A percentile compares a stretch with the other conserved stretches of the same genome.
These are phyloP conservation scores for Scutellaria minor DNA, from an alignment of 257 asterid species.

Conservation along the genomic window DNA sequence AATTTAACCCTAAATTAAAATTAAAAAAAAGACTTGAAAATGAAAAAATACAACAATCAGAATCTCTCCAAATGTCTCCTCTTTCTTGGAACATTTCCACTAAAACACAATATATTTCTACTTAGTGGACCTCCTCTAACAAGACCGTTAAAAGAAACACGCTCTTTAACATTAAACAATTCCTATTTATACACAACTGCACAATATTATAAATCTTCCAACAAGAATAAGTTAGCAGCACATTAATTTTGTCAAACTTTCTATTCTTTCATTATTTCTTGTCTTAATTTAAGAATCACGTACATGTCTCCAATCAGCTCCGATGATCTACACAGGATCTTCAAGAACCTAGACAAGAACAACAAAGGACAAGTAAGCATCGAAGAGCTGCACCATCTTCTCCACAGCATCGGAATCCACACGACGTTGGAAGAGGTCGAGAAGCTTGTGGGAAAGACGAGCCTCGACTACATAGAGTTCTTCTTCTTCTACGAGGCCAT, in stretches of 20 bases:
- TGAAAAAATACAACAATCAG: background rate
- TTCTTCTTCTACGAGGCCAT: constrained; percentile 58
- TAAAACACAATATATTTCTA: constrained; percentile 4
- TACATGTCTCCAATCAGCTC: constrained; percentile 46
- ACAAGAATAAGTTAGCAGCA: background rate
- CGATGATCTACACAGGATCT: constrained; percentile 59
- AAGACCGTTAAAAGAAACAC: constrained; percentile 30
- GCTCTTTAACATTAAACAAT: background rate
- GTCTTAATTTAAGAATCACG: background rate
- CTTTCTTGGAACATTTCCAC: background rate
- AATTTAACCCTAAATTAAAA: no score
- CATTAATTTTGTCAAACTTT: background rate
- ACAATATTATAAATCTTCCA: constrained; percentile 3
- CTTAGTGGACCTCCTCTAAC: constrained; percentile 32
- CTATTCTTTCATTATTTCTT: background rate
- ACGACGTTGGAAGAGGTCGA: constrained; percentile 61
- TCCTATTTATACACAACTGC: background rate
- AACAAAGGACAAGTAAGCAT: constrained; percentile 51
- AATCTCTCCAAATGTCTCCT: background rate
- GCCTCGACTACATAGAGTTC: constrained; percentile 53
- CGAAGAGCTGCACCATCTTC: constrained; percentile 54
- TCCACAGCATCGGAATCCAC: constrained; percentile 43
- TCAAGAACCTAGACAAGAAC: constrained; percentile 58
- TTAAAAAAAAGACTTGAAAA: background rate
- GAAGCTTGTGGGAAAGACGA: constrained; percentile 45